phyloP scores from a whole-genome alignment of 83 land plant genomes.

The Diphasiastrum complanatum region DNA sequence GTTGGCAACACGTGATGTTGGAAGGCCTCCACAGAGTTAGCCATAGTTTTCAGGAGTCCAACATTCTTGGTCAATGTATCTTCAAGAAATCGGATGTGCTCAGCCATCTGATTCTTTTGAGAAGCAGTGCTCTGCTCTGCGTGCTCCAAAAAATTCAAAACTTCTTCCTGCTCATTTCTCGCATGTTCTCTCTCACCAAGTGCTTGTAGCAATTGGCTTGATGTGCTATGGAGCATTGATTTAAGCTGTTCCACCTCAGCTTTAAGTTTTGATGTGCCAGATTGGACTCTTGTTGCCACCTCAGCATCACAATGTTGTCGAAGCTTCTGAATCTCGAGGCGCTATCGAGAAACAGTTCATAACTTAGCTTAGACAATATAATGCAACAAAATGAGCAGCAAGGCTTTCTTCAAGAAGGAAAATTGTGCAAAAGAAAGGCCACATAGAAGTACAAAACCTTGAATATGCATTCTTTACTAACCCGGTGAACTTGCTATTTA shows the following conservation, averaged over 20 bases:
- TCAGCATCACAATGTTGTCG: conserved; percentile 40
- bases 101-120: conserved; percentile 5
- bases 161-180: conserved; percentile 16
- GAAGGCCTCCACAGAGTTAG: conserved; percentile 33
- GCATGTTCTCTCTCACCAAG: conserved; percentile 30
- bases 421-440: too few species aligned
- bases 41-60: conserved; percentile 14
- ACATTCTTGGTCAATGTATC: conserved; percentile 19
- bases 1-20: conserved; percentile 42
- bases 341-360: conserved; percentile 6
- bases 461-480: too few species aligned
- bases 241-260: conserved; percentile 32
- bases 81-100: conserved; percentile 22
- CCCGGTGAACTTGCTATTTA: too few species aligned
- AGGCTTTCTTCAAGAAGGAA: neutral
- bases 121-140: conserved; percentile 22
- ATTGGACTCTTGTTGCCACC: conserved; percentile 30
- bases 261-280: conserved; percentile 25
- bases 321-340: conserved; percentile 37
- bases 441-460: too few species aligned
- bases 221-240: conserved; percentile 25
- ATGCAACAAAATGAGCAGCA: neutral
- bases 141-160: conserved; percentile 13
- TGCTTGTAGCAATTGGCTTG: conserved; percentile 28
- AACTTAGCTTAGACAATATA: neutral